These are phyloP conservation scores for Microsporum ferrugineum DNA, from an alignment of 2,329 filamentous ascomycete genomes.

Conservation along the genomic window DNA sequence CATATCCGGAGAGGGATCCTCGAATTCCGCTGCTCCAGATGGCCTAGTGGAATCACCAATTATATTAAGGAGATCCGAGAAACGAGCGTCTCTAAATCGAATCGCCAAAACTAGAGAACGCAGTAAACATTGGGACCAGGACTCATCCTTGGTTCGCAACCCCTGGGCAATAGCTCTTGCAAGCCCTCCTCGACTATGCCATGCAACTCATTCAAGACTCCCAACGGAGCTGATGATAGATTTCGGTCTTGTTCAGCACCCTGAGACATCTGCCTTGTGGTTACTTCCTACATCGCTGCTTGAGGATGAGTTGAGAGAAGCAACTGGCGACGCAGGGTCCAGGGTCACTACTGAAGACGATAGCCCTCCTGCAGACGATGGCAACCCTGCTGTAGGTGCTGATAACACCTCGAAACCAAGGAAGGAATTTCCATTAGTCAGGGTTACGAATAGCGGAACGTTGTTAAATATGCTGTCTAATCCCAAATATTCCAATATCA, in stretches of 20 bases:
- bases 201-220: constrained; percentile 23
- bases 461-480: constrained; percentile 3
- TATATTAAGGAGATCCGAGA: constrained; percentile 4
- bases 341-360: not conserved
- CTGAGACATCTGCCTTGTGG: constrained; percentile 20
- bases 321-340: not conserved
- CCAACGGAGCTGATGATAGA: constrained; percentile 26
- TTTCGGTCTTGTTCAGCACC: constrained; percentile 27
- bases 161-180: constrained; percentile 33
- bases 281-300: constrained; percentile 26
- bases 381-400: not conserved
- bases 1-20: not conserved
- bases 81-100: constrained; percentile 8
- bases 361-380: not conserved
- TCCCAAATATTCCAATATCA: not conserved
- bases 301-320: constrained; percentile 21
- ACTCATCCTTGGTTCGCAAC: constrained; percentile 22
- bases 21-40: not conserved
- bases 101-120: constrained; percentile 18
- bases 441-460: constrained; percentile 2
- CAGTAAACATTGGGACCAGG: constrained; percentile 13
- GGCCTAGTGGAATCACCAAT: constrained; percentile 10
- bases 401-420: not conserved
- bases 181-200: constrained; percentile 27
- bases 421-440: not conserved